phyloP scores from a whole-genome alignment of 768 basidiomycete species.

The Amanita exitialis region DNA sequence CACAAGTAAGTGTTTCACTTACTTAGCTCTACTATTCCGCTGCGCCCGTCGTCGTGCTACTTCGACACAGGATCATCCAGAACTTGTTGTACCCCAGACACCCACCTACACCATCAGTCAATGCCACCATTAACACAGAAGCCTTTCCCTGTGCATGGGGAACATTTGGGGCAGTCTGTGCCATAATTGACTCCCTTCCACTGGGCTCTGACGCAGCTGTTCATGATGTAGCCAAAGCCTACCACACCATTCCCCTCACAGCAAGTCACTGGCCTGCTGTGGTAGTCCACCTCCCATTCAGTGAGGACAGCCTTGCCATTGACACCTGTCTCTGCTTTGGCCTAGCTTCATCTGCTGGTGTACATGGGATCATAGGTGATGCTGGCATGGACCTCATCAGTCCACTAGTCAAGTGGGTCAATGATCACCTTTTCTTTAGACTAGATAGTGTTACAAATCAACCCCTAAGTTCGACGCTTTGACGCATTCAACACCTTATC shows the following conservation, averaged over 20 bases:
- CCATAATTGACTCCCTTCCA: conserved; percentile 22
- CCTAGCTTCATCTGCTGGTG: conserved; percentile 7
- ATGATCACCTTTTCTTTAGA: conserved; percentile 20
- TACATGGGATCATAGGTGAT: conserved; percentile 15
- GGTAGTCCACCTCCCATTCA: conserved; percentile 13
- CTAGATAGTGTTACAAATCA: no score
- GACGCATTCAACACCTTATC: no score
- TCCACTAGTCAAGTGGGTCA: conserved; percentile 18
- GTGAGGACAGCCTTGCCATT: conserved; percentile 11
- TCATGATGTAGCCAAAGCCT: conserved; percentile 29
- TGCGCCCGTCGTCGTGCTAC: no score
- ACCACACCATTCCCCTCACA: conserved; percentile 20
- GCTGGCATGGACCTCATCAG: conserved; percentile 15
- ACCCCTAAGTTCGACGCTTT: no score
- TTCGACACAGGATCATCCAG: conserved; percentile 23
- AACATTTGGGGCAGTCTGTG: conserved; percentile 23
- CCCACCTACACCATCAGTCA: conserved; percentile 19
- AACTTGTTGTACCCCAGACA: conserved; percentile 22
- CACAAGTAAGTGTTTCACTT: no score
- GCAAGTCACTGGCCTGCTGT: conserved; percentile 25
- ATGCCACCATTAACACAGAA: conserved; percentile 20
- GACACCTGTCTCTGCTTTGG: conserved; percentile 14
- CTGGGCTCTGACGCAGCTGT: conserved; percentile 25
- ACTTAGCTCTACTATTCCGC: no score
- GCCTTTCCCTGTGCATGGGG: conserved; percentile 35